Evolutionary conservation across 495 filamentous ascomycete species (phyloP).

Genomic region (Penicillium angulare): DNA sequence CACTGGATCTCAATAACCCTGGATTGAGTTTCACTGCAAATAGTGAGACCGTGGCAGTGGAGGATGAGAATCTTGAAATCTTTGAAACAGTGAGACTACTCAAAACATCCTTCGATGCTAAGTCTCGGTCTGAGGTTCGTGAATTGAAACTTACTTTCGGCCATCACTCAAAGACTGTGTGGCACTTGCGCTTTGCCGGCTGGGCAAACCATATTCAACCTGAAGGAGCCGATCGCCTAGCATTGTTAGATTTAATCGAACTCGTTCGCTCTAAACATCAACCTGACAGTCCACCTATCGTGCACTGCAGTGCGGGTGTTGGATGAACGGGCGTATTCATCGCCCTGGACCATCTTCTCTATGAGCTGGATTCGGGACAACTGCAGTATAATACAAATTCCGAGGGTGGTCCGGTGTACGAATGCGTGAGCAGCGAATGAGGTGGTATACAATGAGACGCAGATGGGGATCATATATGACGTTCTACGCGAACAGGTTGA

Average conservation of each 20-base stretch:
- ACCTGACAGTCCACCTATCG: constrained; percentile 72
- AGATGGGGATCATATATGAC: constrained; percentile 89
- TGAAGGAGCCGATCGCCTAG: constrained; percentile 69
- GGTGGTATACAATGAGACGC: constrained; percentile 90
- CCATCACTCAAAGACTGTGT: constrained; percentile 66
- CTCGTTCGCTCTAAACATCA: constrained; percentile 69
- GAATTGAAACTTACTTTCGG: constrained; percentile 54
- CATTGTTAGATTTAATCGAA: constrained; percentile 74
- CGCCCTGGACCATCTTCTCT: constrained; percentile 82
- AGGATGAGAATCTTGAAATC: no score
- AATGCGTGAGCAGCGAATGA: constrained; percentile 84
- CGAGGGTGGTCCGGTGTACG: constrained; percentile 55
- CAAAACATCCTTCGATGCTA: constrained; percentile 41
- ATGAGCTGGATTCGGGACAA: constrained; percentile 73
- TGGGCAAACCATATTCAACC: constrained; percentile 97
- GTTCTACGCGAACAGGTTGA: constrained; percentile 71
- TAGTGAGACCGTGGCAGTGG: no score
- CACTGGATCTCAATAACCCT: constrained; percentile 53
- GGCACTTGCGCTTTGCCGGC: constrained; percentile 84
- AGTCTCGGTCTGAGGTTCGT: constrained; percentile 53
- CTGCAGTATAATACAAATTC: constrained; percentile 46
- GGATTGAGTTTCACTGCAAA: no score
- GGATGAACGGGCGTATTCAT: constrained; percentile 96
- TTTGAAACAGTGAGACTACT: constrained; percentile 49
- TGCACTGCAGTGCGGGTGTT: constrained; percentile 93